Base-by-base conservation (phyloP, 2,329 filamentous ascomycete genomes). In the Ceratocystis eucalypticola region DNA sequence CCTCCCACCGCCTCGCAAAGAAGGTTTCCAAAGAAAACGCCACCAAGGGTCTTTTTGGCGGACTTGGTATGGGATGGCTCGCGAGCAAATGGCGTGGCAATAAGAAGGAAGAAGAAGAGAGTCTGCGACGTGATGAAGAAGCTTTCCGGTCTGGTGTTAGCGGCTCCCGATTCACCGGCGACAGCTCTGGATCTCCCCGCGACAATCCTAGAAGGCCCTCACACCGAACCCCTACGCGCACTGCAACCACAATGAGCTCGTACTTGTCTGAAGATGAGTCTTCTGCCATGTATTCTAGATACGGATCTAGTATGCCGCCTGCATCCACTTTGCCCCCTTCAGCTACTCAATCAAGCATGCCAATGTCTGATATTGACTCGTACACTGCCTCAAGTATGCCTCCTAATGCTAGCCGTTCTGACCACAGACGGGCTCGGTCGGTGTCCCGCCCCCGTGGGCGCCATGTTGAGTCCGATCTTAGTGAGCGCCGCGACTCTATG, bases 31-130 rank as follows among this genome's bases (percentile, higher is more conserved):
- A 53, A 33, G 66, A 68, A 41, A 55, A 79, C 0, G 74, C 80
- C n/a, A 80, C 79, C 25, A 84, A 87, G 70, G 82, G 82, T 0
- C 70, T 84, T 15, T 72, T 86, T 62, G 85, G 82, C 7, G 79
- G 85, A 1, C 75, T 89, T 30, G 87, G 87, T 1, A 77, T 88
- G 44, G 88, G 87, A 7, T 88, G 87, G 77, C 76, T 91, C 61
- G 82, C 83, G 5, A 86, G 82, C 76, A 83, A 84, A 73, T 80
- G 88, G 73, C 83, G 81, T 70, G 80, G 85, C 74, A 76, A 84
- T 70, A 76, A 76, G 63, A 72, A 77, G 68, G 77, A 76, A 65
- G 80, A 81, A 68, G 81, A 80, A 62, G 76, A 80, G 48, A 75
- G 77, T 6, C 46, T 76, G 3, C 72, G 67, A 15, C 65, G 72